Percentiles rank a stretch among this genome's conserved stretches.
phyloP scores from a whole-genome alignment of 2,329 filamentous ascomycete species.

The Ophiognomonia clavigignenti-juglandacearum region DNA sequence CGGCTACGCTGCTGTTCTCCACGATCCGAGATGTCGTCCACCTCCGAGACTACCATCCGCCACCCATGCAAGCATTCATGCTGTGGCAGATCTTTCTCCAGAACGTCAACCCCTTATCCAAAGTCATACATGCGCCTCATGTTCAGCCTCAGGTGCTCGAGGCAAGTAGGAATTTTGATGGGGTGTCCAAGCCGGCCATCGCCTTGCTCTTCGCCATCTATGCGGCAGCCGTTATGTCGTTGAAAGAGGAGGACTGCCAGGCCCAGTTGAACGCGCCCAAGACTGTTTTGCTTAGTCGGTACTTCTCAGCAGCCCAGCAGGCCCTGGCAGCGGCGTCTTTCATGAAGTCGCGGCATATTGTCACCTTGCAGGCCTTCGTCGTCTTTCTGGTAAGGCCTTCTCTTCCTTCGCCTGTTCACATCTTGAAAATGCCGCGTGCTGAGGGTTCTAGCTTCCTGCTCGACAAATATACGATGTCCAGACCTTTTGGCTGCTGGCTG shows the following conservation, averaged over 20 bases:
- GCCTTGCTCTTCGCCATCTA: constrained; percentile 17
- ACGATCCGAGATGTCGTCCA: constrained; percentile 1
- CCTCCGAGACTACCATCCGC: constrained; percentile 28
- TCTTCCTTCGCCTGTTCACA: background rate
- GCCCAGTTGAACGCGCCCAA: constrained; percentile 10
- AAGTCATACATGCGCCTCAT: constrained; percentile 45
- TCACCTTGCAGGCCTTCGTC: constrained; percentile 14
- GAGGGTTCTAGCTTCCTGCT: constrained; percentile 8
- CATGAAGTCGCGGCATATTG: constrained; percentile 13
- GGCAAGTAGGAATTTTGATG: constrained; percentile 17
- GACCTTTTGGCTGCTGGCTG: constrained; percentile 15
- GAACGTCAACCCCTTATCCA: constrained; percentile 48
- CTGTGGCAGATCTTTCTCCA: constrained; percentile 47
- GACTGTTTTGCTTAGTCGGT: constrained; percentile 7
- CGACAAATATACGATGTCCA: constrained; percentile 15
- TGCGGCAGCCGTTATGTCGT: constrained; percentile 13
- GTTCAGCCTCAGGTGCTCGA: constrained; percentile 28
- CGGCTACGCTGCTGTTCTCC: constrained; percentile 26
- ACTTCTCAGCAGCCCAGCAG: constrained; percentile 15
- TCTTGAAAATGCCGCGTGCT: background rate
- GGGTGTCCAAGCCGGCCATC: constrained; percentile 9
- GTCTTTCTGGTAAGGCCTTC: constrained; percentile 9
- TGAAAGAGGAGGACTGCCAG: constrained; percentile 16
- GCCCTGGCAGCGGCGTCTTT: constrained; percentile 15
- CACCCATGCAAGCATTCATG: constrained; percentile 24